Conservation (phyloP, 208 protist species). For the Acanthamoeba triangularis region DNA sequence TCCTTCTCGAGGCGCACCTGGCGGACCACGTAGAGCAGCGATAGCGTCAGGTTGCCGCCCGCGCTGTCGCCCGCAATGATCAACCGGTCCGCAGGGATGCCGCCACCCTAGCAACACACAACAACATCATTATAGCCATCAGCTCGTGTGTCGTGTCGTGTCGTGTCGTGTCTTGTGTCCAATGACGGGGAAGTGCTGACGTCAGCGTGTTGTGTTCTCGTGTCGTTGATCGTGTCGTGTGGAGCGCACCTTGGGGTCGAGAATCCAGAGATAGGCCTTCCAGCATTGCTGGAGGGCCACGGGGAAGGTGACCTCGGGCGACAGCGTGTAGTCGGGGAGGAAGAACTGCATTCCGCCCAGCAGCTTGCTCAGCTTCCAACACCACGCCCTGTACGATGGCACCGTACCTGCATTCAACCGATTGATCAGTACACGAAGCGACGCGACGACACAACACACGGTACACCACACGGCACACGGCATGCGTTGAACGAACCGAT, state of each 20-base stretch:
- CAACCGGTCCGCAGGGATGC: neutral
- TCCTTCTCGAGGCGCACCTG: slow-evolving; percentile 44
- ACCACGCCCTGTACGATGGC: slow-evolving; percentile 9
- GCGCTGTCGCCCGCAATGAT: slow-evolving; percentile 18
- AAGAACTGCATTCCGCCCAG: slow-evolving; percentile 35
- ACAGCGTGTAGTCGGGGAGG: slow-evolving; percentile 18
- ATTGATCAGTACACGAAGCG: neutral
- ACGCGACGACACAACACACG: neutral
- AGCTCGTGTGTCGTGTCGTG: no score
- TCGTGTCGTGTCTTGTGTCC: no score
- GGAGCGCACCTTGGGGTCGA: neutral
- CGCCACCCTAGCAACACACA: neutral
- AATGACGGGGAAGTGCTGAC: no score
- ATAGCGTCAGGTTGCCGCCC: slow-evolving; percentile 14
- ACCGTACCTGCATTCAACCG: neutral
- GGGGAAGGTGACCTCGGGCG: slow-evolving; percentile 26
- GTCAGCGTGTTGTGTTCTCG: no score
- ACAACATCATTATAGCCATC: no score
- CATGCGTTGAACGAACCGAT: neutral
- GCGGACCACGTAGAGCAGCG: slow-evolving; percentile 12
- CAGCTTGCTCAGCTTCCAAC: slow-evolving; percentile 43
- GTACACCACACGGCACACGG: neutral
- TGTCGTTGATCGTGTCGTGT: no score
- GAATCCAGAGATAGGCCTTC: neutral
- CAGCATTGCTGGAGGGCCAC: slow-evolving; percentile 33